A percentile compares a stretch with the other conserved stretches of the same genome.
Conservation (phyloP, 164 flowering plant genomes). For the Warburgia ugandensis region DNA sequence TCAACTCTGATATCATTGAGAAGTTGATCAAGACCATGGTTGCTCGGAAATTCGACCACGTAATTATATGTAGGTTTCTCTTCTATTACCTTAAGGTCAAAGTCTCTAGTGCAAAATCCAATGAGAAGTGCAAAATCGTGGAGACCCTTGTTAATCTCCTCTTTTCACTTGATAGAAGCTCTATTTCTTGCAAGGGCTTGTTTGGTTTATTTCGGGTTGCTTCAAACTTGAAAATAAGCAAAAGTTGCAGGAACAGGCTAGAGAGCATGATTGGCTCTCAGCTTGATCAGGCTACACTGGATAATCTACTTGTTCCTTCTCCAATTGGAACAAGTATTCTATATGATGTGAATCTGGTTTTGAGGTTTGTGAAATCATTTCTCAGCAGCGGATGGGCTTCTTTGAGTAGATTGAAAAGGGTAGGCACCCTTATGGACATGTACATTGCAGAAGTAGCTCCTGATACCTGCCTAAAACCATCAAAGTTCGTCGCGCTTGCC, state of each 20-base stretch:
- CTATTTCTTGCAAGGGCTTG: slow-evolving; percentile 50
- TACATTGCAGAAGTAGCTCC: slow-evolving; percentile 76
- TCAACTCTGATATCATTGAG: slow-evolving; percentile 31
- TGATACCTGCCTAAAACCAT: slow-evolving; percentile 52
- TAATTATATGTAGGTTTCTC: slow-evolving; percentile 42
- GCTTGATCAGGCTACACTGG: slow-evolving; percentile 65
- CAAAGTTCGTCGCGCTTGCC: slow-evolving; percentile 49
- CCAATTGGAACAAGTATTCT: slow-evolving; percentile 31
- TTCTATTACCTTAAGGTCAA: slow-evolving; percentile 50
- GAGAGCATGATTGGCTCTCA: slow-evolving; percentile 65
- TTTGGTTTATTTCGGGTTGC: slow-evolving; percentile 43
- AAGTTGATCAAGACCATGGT: slow-evolving; percentile 32
- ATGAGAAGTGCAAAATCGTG: slow-evolving; percentile 33
- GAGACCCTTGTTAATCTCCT: slow-evolving; percentile 40
- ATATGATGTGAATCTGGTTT: slow-evolving; percentile 66
- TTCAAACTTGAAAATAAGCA: slow-evolving; percentile 32
- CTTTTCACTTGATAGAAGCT: slow-evolving; percentile 36
- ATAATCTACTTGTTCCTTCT: slow-evolving; percentile 66
- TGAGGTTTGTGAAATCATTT: slow-evolving; percentile 56
- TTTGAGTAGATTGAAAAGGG: slow-evolving; percentile 32
- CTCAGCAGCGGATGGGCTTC: slow-evolving; percentile 22
- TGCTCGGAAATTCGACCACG: slow-evolving; percentile 37
- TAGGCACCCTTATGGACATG: slow-evolving; percentile 46
- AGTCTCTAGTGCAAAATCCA: slow-evolving; percentile 17
- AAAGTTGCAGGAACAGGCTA: slow-evolving; percentile 30